These are phyloP conservation scores for Tuber brumale DNA, from an alignment of 495 filamentous ascomycete species.

Conservation along the genomic window DNA sequence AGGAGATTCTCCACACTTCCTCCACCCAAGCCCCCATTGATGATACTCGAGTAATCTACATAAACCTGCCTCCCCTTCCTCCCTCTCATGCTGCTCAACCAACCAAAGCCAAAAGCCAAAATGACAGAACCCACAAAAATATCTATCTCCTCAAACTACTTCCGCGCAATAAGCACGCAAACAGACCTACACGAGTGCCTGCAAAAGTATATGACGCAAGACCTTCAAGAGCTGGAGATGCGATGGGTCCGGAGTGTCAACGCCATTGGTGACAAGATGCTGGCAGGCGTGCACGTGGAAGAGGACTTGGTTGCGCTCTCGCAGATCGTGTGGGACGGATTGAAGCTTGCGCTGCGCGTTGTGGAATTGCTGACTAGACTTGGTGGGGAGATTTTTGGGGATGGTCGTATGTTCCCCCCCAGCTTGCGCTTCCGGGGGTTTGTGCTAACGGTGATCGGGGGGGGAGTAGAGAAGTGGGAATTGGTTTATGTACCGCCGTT, in stretches of 20 bases:
- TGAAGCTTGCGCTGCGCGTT: background rate
- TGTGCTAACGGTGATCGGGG: background rate
- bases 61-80: background rate
- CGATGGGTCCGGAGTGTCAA: background rate
- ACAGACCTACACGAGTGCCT: background rate
- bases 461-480: background rate
- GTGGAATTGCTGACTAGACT: background rate
- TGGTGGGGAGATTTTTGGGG: background rate
- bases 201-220: background rate
- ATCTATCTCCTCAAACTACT: background rate
- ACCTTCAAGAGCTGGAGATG: background rate
- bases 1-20: background rate
- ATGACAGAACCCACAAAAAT: background rate
- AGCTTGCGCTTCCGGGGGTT: background rate
- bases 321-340: conserved; percentile 4
- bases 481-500: background rate
- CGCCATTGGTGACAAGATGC: background rate
- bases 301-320: background rate
- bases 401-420: background rate
- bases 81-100: background rate
- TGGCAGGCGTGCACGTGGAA: background rate
- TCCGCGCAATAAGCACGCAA: background rate
- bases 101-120: background rate
- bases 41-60: background rate
- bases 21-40: background rate